Percentiles rank a stretch among this genome's conserved stretches.
phyloP scores from a whole-genome alignment of 192 early-diverging fungal species.

The Podila epigama region DNA sequence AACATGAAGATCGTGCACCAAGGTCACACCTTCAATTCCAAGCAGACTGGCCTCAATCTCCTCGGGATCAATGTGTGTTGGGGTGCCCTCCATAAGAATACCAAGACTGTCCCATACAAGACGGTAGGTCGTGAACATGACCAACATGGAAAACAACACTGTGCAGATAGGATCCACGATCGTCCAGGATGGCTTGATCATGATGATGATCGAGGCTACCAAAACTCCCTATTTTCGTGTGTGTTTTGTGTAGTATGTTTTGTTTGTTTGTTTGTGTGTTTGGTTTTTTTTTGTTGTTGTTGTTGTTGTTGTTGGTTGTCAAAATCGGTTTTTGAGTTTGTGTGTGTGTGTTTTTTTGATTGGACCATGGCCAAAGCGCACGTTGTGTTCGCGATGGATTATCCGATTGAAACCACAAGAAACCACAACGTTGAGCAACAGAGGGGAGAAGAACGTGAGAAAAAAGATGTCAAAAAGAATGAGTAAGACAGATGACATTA shows the following conservation, averaged over 20 bases:
- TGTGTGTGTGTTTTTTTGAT: no score
- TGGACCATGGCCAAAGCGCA: no score
- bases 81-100: conserved; percentile 82
- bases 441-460: no score
- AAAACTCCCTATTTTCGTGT: conserved; percentile 66
- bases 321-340: no score
- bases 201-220: conserved; percentile 74
- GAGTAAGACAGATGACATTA: no score
- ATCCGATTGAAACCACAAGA: no score
- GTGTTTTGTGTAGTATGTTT: neutral
- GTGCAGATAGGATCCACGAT: conserved; percentile 89
- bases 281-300: no score
- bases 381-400: no score
- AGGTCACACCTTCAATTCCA: conserved; percentile 53
- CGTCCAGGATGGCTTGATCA: conserved; percentile 63
- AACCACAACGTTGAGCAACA: no score
- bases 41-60: conserved; percentile 50
- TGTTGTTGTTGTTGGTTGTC: no score
- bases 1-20: conserved; percentile 64
- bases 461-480: no score
- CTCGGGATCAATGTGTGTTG: conserved; percentile 57
- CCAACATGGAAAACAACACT: conserved; percentile 81
- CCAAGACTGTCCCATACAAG: conserved; percentile 71
- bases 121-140: conserved; percentile 75
- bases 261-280: neutral